Percentiles rank a stretch among this genome's conserved stretches.
phyloP scores from a whole-genome alignment of 2,329 filamentous ascomycete genomes.

The Xylariomycetidae sp. region DNA sequence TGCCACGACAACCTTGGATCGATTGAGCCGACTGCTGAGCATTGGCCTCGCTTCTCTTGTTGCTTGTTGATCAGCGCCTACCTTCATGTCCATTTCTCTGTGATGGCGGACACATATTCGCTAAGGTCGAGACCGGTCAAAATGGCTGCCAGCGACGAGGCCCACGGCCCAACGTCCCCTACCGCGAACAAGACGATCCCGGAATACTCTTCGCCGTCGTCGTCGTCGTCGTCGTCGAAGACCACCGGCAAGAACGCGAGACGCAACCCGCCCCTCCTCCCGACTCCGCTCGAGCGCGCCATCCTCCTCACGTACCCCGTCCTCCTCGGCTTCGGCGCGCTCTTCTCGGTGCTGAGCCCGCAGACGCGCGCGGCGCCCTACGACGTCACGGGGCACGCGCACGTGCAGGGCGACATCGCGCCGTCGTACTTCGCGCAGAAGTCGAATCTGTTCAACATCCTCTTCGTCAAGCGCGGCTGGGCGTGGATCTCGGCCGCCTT shows the following conservation, averaged over 20 bases:
- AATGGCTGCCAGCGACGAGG: conserved; percentile 12
- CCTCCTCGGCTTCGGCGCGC: conserved; percentile 72
- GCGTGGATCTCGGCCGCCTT: conserved; percentile 80
- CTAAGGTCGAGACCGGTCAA: conserved; percentile 16
- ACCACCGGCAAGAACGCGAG: conserved; percentile 9
- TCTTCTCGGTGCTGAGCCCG: conserved; percentile 76
- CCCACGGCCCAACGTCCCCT: conserved; percentile 9
- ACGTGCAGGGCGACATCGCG: conserved; percentile 46
- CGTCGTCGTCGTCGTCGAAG: not conserved
- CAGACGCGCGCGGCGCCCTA: conserved; percentile 59
- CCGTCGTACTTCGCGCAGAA: conserved; percentile 93
- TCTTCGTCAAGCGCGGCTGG: conserved; percentile 96
- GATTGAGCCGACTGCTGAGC: too few relatives aligned
- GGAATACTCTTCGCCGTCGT: too few relatives aligned
- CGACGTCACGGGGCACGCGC: conserved; percentile 56
- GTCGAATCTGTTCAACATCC: conserved; percentile 82
- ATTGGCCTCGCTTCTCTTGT: too few relatives aligned
- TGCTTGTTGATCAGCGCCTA: not conserved
- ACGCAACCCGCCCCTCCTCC: conserved; percentile 55
- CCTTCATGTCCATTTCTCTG: conserved; percentile 1
- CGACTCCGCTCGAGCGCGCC: conserved; percentile 60
- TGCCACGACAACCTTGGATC: too few relatives aligned
- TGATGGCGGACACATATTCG: conserved; percentile 17
- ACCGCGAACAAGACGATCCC: conserved; percentile 6
- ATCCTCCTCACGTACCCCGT: conserved; percentile 67